Conservation (phyloP, 2,329 filamentous ascomycete species). For the Monascus ruber region DNA sequence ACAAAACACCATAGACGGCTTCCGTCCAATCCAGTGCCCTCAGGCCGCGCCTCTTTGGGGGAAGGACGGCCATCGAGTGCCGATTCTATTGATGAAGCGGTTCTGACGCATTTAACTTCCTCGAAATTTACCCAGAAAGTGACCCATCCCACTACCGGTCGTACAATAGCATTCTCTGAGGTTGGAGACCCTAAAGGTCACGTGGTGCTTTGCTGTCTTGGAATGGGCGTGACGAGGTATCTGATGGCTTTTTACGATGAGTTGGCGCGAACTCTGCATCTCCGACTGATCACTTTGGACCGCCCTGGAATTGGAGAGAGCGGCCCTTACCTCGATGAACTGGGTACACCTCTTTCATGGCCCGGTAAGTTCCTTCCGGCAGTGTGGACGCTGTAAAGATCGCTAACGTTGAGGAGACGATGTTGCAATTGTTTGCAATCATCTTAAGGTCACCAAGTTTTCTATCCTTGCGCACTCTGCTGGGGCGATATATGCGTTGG, state of each 20-base stretch:
- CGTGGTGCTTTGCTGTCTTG: constrained; percentile 91
- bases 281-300: constrained; percentile 87
- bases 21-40: constrained; percentile 26
- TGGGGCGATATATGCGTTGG: constrained; percentile 93
- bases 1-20: constrained; percentile 25
- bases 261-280: constrained; percentile 72
- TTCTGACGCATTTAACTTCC: constrained; percentile 72
- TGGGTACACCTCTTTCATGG: constrained; percentile 83
- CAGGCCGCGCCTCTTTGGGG: constrained; percentile 35
- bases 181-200: constrained; percentile 86
- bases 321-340: constrained; percentile 68
- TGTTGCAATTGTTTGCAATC: constrained; percentile 85
- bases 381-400: constrained; percentile 32
- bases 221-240: constrained; percentile 93
- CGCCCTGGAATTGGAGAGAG: constrained; percentile 89
- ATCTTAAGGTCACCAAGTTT: constrained; percentile 87
- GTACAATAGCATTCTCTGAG: constrained; percentile 89
- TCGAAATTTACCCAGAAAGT: constrained; percentile 82
- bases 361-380: constrained; percentile 52
- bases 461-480: constrained; percentile 93
- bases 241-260: constrained; percentile 97
- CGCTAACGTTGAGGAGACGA: constrained; percentile 44
- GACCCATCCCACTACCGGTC: constrained; percentile 69
- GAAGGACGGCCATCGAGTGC: constrained; percentile 67
- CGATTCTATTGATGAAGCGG: constrained; percentile 80